A percentile compares a stretch with the other conserved stretches of the same genome.
phyloP scores from a whole-genome alignment of 352 stramenopile species.

The Globisporangium recalcitrans region DNA sequence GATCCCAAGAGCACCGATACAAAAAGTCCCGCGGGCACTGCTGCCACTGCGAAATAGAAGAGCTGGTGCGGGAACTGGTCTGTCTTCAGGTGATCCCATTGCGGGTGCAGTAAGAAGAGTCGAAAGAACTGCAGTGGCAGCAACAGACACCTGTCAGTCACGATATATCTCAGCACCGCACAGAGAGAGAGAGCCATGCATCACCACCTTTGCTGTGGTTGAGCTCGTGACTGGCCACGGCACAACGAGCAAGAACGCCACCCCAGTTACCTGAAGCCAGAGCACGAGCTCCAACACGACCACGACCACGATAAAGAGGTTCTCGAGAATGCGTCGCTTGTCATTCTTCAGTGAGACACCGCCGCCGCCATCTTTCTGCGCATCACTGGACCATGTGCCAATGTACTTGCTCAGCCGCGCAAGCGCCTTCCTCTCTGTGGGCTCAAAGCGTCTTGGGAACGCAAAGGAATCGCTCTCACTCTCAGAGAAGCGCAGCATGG shows the following conservation, averaged over 20 bases:
- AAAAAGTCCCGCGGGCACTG: constrained; percentile 32
- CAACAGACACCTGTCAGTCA: neutral
- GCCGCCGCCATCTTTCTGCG: constrained; percentile 14
- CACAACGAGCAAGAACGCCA: constrained; percentile 46
- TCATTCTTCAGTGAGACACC: constrained; percentile 18
- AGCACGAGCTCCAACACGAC: constrained; percentile 38
- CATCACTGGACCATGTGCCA: constrained; percentile 36
- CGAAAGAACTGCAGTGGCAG: constrained; percentile 23
- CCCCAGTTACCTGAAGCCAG: constrained; percentile 40
- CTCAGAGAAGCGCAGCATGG: constrained; percentile 34
- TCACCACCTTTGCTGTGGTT: constrained; percentile 30
- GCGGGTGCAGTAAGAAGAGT: constrained; percentile 35
- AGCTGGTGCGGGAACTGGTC: constrained; percentile 24
- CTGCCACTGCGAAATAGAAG: constrained; percentile 38
- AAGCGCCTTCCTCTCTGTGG: neutral
- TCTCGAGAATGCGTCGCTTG: constrained; percentile 23
- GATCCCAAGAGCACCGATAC: constrained; percentile 24
- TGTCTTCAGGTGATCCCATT: constrained; percentile 41
- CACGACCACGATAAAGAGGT: constrained; percentile 26
- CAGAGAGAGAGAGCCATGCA: too few relatives aligned
- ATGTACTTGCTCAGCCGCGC: constrained; percentile 12
- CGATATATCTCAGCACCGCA: too few relatives aligned
- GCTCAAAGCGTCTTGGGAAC: constrained; percentile 29
- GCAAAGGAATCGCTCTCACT: constrained; percentile 33
- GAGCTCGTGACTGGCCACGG: constrained; percentile 38